Base-by-base conservation (phyloP, 2,329 filamentous ascomycete genomes). In the Xylaria sp. region DNA sequence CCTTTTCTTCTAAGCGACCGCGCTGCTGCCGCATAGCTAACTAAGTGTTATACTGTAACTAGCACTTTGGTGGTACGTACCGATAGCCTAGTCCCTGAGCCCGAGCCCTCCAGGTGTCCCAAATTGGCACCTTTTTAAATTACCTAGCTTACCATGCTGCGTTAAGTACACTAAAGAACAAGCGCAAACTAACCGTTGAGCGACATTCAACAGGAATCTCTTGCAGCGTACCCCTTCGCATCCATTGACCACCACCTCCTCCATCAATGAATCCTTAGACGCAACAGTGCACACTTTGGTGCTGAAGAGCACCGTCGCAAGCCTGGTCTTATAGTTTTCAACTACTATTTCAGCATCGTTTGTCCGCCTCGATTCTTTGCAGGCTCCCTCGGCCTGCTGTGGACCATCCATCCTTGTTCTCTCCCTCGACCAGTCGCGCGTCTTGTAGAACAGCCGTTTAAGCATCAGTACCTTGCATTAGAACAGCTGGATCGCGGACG, bases 211-310 rank as follows among this genome's bases (percentile, higher is more conserved):
- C 44, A 61, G 38, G 44, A 17, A 17, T n/a, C 49, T 13, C 20
- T 42, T 47, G 51, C 44, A 56, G 44, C 45, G 56, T 33, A 54
- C 31, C 42, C 55, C 38, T 36, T 36, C 22, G 27, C 45, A 13
- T 61, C 20, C 53, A 53, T 55, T 60, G 17, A 60, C 39, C 38
- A 22, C 55, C 49, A 36, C 20, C 27, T 44, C 31, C n/a, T n/a
- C 49, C 27, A 33, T 62, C 57, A 59, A 65, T 70, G 65, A 65
- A 63, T 59, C 50, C 50, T 62, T 69, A 69, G 63, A 61, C 61
- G 65, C 61, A 39, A 57, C 47, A 44, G 31, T 53, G 62, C 66
- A 61, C 44, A 27, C 36, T 22, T 44, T 29, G 53, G 64, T 65
- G 57, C 55, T 56, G 64, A 60, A 59, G 54, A 67, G 65, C 49